Evolutionary conservation across 768 basidiomycete species (phyloP).

Genomic region (Cystobasidium tubakii): DNA sequence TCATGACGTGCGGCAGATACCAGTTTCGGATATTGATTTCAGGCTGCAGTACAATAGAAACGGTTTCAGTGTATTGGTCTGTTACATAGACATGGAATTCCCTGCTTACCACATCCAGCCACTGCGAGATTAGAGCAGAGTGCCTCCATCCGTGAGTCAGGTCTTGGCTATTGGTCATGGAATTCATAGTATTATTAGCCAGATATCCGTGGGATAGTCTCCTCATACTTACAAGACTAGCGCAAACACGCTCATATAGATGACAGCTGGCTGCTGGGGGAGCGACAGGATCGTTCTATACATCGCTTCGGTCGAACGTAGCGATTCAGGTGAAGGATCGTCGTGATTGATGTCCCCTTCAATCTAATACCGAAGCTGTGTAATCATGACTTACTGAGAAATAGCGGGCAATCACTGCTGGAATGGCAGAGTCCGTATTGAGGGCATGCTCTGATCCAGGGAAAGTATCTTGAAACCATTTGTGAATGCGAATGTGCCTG

Average conservation of each 20-base stretch:
- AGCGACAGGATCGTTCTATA: slow-evolving; percentile 38
- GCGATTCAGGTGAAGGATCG: slow-evolving; percentile 28
- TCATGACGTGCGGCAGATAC: slow-evolving; percentile 36
- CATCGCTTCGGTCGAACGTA: slow-evolving; percentile 36
- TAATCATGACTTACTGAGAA: slow-evolving; percentile 25
- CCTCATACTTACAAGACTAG: slow-evolving; percentile 33
- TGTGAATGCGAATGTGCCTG: neutral
- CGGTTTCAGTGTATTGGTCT: neutral
- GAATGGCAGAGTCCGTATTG: slow-evolving; percentile 26
- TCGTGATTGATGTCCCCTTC: slow-evolving; percentile 36
- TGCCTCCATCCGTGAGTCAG: slow-evolving; percentile 35
- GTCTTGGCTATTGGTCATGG: neutral
- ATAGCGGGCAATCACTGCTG: slow-evolving; percentile 28
- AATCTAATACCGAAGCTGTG: no score
- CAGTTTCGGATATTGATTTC: slow-evolving; percentile 38
- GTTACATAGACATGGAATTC: neutral
- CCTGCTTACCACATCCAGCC: slow-evolving; percentile 31
- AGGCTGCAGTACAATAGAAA: slow-evolving; percentile 1
- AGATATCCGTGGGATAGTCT: neutral
- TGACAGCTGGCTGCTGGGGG: slow-evolving; percentile 40
- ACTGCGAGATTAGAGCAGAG: slow-evolving; percentile 22
- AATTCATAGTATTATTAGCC: neutral
- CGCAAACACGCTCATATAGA: slow-evolving; percentile 38
- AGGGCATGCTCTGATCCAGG: slow-evolving; percentile 17
- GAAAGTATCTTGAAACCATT: slow-evolving; percentile 37